Percentiles rank a stretch among this genome's conserved stretches.
Evolutionary conservation across 495 filamentous ascomycete species (phyloP).

Genomic region (Pyronema omphalodes): DNA sequence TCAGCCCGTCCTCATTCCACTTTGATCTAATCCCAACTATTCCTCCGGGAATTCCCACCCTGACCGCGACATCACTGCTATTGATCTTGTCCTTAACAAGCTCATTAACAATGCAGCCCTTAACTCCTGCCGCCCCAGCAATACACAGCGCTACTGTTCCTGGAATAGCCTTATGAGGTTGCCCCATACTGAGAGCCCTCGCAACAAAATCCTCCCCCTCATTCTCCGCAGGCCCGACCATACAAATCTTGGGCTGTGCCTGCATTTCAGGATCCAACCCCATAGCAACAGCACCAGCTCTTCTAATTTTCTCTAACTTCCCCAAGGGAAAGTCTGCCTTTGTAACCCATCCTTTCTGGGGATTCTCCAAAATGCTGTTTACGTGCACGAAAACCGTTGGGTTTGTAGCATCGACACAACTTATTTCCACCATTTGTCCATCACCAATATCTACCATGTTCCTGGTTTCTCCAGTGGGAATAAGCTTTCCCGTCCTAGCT

Average conservation of each 20-base stretch:
- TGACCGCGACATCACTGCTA: slow-evolving; percentile 26
- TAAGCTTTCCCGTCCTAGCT: slow-evolving; percentile 42
- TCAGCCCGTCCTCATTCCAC: slow-evolving; percentile 27
- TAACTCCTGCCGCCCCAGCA: slow-evolving; percentile 36
- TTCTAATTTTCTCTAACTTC: slow-evolving; percentile 42
- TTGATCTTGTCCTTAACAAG: slow-evolving; percentile 23
- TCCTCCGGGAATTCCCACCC: slow-evolving; percentile 44
- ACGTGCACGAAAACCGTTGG: slow-evolving; percentile 47
- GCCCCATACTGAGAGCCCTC: slow-evolving; percentile 33
- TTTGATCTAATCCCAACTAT: slow-evolving; percentile 37
- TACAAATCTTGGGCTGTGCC: slow-evolving; percentile 36
- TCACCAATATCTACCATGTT: slow-evolving; percentile 31
- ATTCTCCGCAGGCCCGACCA: slow-evolving; percentile 28
- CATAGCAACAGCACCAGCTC: slow-evolving; percentile 43
- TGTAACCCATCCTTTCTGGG: too few species aligned
- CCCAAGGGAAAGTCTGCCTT: slow-evolving; percentile 15
- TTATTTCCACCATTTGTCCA: slow-evolving; percentile 31
- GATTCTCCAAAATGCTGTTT: slow-evolving; percentile 28
- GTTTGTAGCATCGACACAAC: slow-evolving; percentile 46
- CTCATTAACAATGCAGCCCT: slow-evolving; percentile 28
- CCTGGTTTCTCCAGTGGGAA: slow-evolving; percentile 42
- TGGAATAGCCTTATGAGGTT: slow-evolving; percentile 47
- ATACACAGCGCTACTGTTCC: slow-evolving; percentile 43
- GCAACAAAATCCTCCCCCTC: slow-evolving; percentile 30
- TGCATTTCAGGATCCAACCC: slow-evolving; percentile 32